Evolutionary conservation across 2,329 filamentous ascomycete genomes (phyloP), one percentile per base, ranked within the genome.

Genomic region (Epichloe bromicola): DNA sequence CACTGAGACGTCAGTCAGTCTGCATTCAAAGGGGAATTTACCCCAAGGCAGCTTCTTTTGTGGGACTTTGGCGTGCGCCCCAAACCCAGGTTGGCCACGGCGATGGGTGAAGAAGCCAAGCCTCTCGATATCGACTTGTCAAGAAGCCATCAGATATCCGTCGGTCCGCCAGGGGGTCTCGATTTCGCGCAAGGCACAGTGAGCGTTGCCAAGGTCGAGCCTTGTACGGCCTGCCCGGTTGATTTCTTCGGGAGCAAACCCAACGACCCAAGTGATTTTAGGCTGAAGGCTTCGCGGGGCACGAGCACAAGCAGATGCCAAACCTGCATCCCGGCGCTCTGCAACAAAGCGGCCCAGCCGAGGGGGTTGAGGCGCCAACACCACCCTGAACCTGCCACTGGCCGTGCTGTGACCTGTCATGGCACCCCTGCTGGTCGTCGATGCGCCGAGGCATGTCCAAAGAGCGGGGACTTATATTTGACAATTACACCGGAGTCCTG

Each of bases 21-120:
- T 38, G 40, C 48, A 33, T 44, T 41, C 7, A 49, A 51, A 36
- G 38, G 38, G 38, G 30, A 47, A 17, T 36, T 51, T 47, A 23
- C 37, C 44, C 37, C 30, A 19, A n/a, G 26, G 49, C 43, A 19
- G 39, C 37, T 20, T 30, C 41, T 20, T 20, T 48, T 19, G 49
- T 55, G 51, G 42, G 51, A 51, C 41, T 46, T 49, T 51, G 48
- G 49, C 50, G 40, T 47, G 33, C 50, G 51, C 48, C 41, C 26
- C 50, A 45, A 42, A 10, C 50, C 50, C 44, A 37, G 46, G 26
- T 26, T 36, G 17, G 26, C n/a, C 38, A 36, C 49, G 48, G 51
- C 51, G 42, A 52, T 49, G 50, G 52, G 37, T 53, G 51, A 44
- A 44, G 40, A 37, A n/a, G 15, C 12, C 19, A n/a, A n/a, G n/a